Evolutionary conservation across 768 basidiomycete species (phyloP), one percentile per base, ranked within the genome.

Genomic region (Leucocoprinus leucothites): DNA sequence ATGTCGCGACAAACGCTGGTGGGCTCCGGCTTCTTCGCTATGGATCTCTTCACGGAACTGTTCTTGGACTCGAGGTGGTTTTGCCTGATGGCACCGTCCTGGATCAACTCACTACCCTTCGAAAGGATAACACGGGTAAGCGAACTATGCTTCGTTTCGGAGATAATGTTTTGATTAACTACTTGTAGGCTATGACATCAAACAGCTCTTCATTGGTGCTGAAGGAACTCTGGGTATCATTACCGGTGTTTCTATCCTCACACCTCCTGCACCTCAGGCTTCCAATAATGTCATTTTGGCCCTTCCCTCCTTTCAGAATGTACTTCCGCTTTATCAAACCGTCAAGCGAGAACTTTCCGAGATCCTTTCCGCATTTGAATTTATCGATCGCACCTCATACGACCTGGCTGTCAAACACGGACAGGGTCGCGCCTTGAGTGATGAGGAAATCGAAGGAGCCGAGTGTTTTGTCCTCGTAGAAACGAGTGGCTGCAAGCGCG

Each of bases 301-400:
- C 3, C 79, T 97, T 2, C 87, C 93, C 5, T 84, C 82, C 24
- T 98, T 93, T 68, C 83, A 88, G 50, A 91, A 89, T 59, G 88
- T 99, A 9, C 84, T 91, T 40, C 89, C 89, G 1, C 78, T 98
- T 19, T 98, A 86, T 72, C 82, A 85, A 66, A 83, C 79, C 60
- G 88, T 89, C 48, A 94, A 93, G 63, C 76, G 77, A 8, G 84
- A 91, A 58, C 73, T 98, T 6, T 94, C 94, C 9, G 96, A 99
- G 73, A 95, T 98, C 58, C 82, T 99, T 25, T 95, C 93, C 7
- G 96, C 97, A 0, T 98, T 98, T 70, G 96, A 99, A 71, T 98
- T 89, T 70, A 91, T 95, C 48, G 96, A 99, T 67, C 80, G 90
- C 51, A 86, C 86, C 11, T 82, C 89, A 1, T 92, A 92, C 66